Evolutionary conservation across 2,329 filamentous ascomycete genomes (phyloP).

Genomic region (Diaporthe ampelina): DNA sequence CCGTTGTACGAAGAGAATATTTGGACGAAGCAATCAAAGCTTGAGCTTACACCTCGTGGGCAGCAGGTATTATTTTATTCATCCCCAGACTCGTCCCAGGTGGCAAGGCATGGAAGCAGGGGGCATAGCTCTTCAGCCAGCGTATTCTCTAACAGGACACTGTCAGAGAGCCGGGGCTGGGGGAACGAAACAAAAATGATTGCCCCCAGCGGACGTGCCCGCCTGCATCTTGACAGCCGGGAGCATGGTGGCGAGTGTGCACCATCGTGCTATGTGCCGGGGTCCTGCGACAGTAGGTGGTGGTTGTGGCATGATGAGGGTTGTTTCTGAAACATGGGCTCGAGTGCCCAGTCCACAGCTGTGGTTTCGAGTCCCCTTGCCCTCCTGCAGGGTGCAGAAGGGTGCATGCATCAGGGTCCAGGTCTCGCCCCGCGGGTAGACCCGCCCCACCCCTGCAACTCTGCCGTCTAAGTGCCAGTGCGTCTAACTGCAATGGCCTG

Average conservation of each 20-base stretch:
- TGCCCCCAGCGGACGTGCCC: neutral
- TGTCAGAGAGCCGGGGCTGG: constrained; percentile 9
- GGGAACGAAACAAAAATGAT: constrained; percentile 18
- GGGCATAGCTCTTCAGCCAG: neutral
- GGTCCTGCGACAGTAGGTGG: constrained; percentile 32
- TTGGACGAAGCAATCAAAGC: neutral
- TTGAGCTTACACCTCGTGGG: neutral
- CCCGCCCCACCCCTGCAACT: constrained; percentile 11
- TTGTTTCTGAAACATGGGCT: constrained; percentile 23
- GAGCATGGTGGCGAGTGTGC: neutral
- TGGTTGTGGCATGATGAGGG: constrained; percentile 14
- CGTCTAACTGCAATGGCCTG: neutral
- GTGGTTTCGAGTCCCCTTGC: constrained; percentile 1
- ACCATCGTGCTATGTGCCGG: constrained; percentile 32
- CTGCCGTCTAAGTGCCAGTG: neutral
- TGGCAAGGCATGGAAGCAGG: neutral
- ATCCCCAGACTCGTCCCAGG: neutral
- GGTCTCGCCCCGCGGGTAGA: neutral
- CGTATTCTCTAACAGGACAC: constrained; percentile 21
- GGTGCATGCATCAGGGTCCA: neutral
- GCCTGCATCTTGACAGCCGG: constrained; percentile 3
- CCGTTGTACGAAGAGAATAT: neutral
- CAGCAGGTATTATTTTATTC: neutral
- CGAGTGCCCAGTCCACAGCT: constrained; percentile 12
- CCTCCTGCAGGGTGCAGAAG: neutral